Conservation (phyloP, 2,329 filamentous ascomycete genomes). For the Biscogniauxia mediterranea region DNA sequence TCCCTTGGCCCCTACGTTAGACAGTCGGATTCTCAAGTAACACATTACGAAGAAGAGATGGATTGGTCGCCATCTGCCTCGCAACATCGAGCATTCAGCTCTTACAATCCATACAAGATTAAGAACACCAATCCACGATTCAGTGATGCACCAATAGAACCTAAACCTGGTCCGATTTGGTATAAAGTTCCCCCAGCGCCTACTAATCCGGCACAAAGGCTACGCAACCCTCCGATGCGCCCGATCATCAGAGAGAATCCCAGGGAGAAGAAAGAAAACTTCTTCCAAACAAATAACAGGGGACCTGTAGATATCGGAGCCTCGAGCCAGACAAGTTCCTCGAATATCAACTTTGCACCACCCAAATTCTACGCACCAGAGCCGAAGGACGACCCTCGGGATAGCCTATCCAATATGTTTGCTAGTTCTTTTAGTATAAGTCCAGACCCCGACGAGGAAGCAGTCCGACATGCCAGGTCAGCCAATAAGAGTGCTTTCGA, state of each 20-base stretch:
- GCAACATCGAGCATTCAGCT: conserved; percentile 55
- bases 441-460: conserved; percentile 28
- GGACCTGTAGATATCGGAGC: conserved; percentile 25
- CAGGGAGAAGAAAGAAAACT: conserved; percentile 46
- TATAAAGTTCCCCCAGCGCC: conserved; percentile 69
- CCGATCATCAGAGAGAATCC: conserved; percentile 49
- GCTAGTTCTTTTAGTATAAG: conserved; percentile 33
- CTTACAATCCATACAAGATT: conserved; percentile 39
- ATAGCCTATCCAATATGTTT: conserved; percentile 33
- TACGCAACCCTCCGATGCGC: conserved; percentile 60
- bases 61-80: conserved; percentile 67
- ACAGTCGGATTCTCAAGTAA: conserved; percentile 16
- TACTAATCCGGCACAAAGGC: conserved; percentile 59
- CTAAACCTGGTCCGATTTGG: conserved; percentile 59
- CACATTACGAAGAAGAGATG: conserved; percentile 60
- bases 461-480: conserved; percentile 6
- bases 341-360: conserved; percentile 24
- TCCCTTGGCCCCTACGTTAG: background rate
- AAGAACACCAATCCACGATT: conserved; percentile 45
- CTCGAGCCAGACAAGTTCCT: conserved; percentile 11
- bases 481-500: conserved; percentile 1
- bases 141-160: conserved; percentile 44
- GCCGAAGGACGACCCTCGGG: conserved; percentile 31
- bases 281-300: conserved; percentile 40
- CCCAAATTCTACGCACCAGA: conserved; percentile 33